Evolutionary conservation across 2,329 filamentous ascomycete species (phyloP).

Genomic region (Furcasterigmium furcatum): DNA sequence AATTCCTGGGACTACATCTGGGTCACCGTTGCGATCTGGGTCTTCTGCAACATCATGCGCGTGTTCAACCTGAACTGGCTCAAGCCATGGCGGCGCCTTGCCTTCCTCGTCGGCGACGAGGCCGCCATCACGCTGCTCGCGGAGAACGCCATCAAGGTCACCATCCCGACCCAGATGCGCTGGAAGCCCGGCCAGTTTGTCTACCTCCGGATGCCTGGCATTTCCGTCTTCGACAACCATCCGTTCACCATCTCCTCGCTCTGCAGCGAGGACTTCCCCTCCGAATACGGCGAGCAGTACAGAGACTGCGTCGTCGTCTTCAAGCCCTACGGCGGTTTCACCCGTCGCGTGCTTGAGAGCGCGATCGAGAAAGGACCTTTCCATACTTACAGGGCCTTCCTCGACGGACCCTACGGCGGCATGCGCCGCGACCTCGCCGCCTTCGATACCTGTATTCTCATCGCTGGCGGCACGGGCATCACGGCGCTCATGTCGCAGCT

Average conservation of each 20-base stretch:
- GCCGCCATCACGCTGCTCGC: slow-evolving; percentile 85
- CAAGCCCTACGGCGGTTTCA: slow-evolving; percentile 88
- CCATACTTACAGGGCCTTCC: slow-evolving; percentile 86
- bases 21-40: slow-evolving; percentile 76
- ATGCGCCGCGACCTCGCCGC: slow-evolving; percentile 87
- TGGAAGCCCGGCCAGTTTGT: slow-evolving; percentile 96
- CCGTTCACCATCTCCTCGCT: slow-evolving; percentile 93
- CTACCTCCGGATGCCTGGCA: slow-evolving; percentile 89
- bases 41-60: slow-evolving; percentile 68
- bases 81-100: slow-evolving; percentile 68
- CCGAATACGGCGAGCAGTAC: slow-evolving; percentile 83
- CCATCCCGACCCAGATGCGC: slow-evolving; percentile 85
- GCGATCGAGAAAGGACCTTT: slow-evolving; percentile 83
- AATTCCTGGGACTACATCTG: slow-evolving; percentile 88
- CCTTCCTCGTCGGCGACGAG: slow-evolving; percentile 87
- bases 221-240: slow-evolving; percentile 88
- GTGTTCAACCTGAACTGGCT: slow-evolving; percentile 89
- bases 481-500: slow-evolving; percentile 91
- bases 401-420: slow-evolving; percentile 93
- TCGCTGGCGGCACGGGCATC: slow-evolving; percentile 92
- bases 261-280: slow-evolving; percentile 90
- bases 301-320: slow-evolving; percentile 90
- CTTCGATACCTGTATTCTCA: slow-evolving; percentile 89
- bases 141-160: slow-evolving; percentile 93
- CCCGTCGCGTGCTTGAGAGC: slow-evolving; percentile 76